These are phyloP conservation scores for Fusarium palustre DNA, from an alignment of 2,329 filamentous ascomycete species.

Conservation along the genomic window DNA sequence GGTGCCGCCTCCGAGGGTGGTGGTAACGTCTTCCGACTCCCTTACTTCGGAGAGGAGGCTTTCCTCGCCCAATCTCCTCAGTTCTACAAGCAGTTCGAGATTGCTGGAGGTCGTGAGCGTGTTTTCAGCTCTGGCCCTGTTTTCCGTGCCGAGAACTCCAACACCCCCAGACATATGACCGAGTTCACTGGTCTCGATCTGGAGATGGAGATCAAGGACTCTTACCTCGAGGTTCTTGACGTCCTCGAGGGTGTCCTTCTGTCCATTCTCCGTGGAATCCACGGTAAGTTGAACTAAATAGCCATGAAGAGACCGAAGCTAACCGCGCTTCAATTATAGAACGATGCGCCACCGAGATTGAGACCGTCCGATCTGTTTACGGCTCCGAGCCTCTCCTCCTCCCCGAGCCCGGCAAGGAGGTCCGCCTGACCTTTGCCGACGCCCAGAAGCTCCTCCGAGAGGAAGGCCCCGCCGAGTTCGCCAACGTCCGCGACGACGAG, in stretches of 20 bases:
- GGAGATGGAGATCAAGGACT: conserved; percentile 86
- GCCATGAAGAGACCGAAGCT: not conserved
- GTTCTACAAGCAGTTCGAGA: conserved; percentile 89
- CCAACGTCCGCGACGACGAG: conserved; percentile 78
- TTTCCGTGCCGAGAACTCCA: conserved; percentile 87
- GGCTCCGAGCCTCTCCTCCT: conserved; percentile 82
- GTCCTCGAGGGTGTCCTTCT: conserved; percentile 81
- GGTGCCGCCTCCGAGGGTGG: conserved; percentile 93
- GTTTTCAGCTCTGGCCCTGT: conserved; percentile 85
- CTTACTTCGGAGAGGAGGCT: conserved; percentile 88
- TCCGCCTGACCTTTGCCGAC: conserved; percentile 81
- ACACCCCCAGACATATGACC: conserved; percentile 86
- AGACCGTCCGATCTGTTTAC: conserved; percentile 77
- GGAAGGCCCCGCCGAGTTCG: conserved; percentile 74
- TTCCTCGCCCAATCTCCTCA: conserved; percentile 85
- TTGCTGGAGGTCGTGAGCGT: conserved; percentile 80
- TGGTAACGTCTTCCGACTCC: conserved; percentile 88
- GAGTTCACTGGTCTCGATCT: conserved; percentile 91
- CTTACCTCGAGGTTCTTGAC: conserved; percentile 78
- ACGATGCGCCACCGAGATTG: conserved; percentile 77
- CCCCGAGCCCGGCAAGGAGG: conserved; percentile 78
- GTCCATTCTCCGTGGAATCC: conserved; percentile 81
- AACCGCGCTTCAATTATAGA: conserved; percentile 46
- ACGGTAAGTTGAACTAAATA: conserved; percentile 39
- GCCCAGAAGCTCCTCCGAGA: conserved; percentile 81